These are phyloP conservation scores for Thalassiosira profunda DNA, from an alignment of 108 stramenopile species.

Conservation along the genomic window DNA sequence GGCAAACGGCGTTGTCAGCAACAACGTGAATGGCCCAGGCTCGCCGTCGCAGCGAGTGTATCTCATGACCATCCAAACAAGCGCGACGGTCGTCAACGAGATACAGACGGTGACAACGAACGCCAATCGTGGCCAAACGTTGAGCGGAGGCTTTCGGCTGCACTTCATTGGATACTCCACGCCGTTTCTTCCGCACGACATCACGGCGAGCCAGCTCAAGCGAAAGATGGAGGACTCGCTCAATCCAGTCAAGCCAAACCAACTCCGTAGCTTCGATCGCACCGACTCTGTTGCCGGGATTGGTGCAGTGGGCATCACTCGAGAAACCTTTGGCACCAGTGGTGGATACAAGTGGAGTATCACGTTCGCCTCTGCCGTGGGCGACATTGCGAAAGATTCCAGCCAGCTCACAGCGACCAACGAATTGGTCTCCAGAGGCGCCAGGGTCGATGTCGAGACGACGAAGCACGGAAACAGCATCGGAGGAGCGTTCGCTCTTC, in stretches of 20 bases:
- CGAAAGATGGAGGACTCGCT: conserved; percentile 46
- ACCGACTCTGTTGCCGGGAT: conserved; percentile 39
- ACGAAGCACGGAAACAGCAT: conserved; percentile 62
- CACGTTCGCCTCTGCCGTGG: conserved; percentile 60
- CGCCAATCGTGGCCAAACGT: conserved; percentile 47
- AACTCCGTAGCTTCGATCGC: conserved; percentile 47
- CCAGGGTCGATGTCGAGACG: conserved; percentile 48
- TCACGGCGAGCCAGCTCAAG: conserved; percentile 41
- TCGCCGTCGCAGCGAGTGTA: conserved; percentile 67
- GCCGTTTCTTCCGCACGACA: conserved; percentile 43
- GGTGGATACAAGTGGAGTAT: conserved; percentile 65
- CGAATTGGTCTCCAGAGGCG: conserved; percentile 58
- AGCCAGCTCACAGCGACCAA: conserved; percentile 33
- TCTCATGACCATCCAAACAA: conserved; percentile 62
- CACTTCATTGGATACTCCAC: conserved; percentile 45
- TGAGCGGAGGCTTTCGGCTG: conserved; percentile 57
- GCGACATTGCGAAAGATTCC: conserved; percentile 33
- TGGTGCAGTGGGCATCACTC: conserved; percentile 34
- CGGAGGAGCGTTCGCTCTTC: conserved; percentile 69
- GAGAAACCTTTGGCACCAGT: conserved; percentile 33
- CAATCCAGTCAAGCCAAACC: conserved; percentile 36
- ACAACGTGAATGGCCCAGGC: conserved; percentile 85
- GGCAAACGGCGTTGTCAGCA: conserved; percentile 40
- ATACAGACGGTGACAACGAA: conserved; percentile 56
- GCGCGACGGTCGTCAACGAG: conserved; percentile 55